A percentile compares a stretch with the other conserved stretches of the same genome.
Evolutionary conservation across 345 rosid species (phyloP).

Genomic region (Firmiana major): DNA sequence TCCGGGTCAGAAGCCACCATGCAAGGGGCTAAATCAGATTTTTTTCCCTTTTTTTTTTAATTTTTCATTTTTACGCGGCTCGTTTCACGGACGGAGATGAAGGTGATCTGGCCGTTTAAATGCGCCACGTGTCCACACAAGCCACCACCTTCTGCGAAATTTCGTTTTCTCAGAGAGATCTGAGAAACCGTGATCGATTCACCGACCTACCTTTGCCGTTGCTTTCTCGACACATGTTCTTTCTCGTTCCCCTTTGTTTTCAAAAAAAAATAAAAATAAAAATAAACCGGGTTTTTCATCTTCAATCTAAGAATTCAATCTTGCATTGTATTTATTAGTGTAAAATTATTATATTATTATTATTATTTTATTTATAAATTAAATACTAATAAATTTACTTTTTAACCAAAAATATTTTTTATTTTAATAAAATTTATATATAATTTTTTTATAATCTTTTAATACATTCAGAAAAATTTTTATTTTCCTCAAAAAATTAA

Average conservation of each 20-base stretch:
- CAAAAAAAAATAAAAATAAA: too few species aligned
- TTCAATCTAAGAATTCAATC: too few species aligned
- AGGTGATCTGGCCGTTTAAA: conserved; percentile 13
- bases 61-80: conserved; percentile 12
- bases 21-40: too few species aligned
- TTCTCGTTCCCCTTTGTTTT: not conserved
- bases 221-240: conserved; percentile 13
- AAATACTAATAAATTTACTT: too few species aligned
- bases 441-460: too few species aligned
- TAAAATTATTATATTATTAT: too few species aligned
- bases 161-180: not conserved
- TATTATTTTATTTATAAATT: too few species aligned
- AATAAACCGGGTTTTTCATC: not conserved
- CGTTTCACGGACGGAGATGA: conserved; percentile 14
- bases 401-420: too few species aligned
- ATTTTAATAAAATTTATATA: too few species aligned
- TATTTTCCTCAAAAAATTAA: too few species aligned
- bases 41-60: not conserved
- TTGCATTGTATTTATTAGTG: too few species aligned
- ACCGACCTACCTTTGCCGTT: conserved; percentile 14
- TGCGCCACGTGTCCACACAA: conserved; percentile 24
- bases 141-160: not conserved
- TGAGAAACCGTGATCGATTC: conserved; percentile 18
- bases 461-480: too few species aligned
- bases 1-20: conserved; percentile 31